Conservation (phyloP, 2,329 filamentous ascomycete species). For the Colletotrichum cordylinicola region DNA sequence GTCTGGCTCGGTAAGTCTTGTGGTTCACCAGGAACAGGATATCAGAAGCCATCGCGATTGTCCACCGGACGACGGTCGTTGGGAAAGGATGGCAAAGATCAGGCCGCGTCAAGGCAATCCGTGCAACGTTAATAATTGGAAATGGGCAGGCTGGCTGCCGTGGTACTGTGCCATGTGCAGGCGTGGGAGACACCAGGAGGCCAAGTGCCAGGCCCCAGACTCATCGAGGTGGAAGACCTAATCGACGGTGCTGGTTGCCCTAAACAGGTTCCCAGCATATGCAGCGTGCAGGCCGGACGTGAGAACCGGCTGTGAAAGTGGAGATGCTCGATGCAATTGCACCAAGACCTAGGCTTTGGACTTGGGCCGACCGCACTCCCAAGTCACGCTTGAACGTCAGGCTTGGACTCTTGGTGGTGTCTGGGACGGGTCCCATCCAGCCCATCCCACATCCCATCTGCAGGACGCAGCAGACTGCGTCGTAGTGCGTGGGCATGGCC, state of each 20-base stretch:
- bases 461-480: constrained; percentile 1
- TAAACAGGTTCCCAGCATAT: constrained; percentile 21
- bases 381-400: constrained; percentile 13
- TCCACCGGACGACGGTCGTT: background rate
- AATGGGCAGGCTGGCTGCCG: constrained; percentile 1
- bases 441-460: background rate
- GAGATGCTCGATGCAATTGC: constrained; percentile 10
- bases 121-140: constrained; percentile 2
- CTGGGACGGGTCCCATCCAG: background rate
- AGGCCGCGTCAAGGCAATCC: constrained; percentile 15
- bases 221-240: background rate
- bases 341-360: background rate
- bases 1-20: background rate
- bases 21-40: background rate
- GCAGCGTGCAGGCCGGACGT: constrained; percentile 7
- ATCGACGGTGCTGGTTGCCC: constrained; percentile 9
- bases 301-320: constrained; percentile 15
- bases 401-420: constrained; percentile 4
- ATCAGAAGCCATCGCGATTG: background rate
- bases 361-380: constrained; percentile 1
- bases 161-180: background rate
- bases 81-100: background rate
- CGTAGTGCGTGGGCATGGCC: background rate
- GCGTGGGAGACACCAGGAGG: background rate
- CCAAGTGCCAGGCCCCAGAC: background rate